Conservation (phyloP, 2,329 filamentous ascomycete genomes). For the Aureobasidium sp. region DNA sequence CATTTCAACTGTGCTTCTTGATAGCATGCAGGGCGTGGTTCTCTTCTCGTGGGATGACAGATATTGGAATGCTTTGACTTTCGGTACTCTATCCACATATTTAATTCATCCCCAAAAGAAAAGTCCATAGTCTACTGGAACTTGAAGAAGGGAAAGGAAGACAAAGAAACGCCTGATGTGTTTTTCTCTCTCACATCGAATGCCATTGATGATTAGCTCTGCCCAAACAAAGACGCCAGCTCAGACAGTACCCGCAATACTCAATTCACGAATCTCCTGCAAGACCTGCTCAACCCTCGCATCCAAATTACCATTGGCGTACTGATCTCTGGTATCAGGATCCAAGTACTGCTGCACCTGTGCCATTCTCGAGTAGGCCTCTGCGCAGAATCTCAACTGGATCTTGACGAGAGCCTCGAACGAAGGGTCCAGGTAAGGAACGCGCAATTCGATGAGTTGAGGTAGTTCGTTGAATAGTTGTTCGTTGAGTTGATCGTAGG, state of each 20-base stretch:
- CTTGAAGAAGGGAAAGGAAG: background rate
- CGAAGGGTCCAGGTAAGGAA: constrained; percentile 96
- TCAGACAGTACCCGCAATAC: constrained; percentile 81
- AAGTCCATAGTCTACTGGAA: background rate
- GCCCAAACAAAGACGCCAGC: too few species aligned
- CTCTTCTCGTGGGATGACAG: too few species aligned
- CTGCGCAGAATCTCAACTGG: constrained; percentile 96
- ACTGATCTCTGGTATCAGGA: constrained; percentile 94
- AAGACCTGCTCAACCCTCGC: constrained; percentile 93
- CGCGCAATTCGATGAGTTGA: constrained; percentile 95
- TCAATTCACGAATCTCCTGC: constrained; percentile 97
- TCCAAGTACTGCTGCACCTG: constrained; percentile 99
- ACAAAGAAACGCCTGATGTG: constrained; percentile 15
- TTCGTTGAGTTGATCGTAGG: constrained; percentile 98
- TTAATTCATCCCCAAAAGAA: constrained; percentile 1
- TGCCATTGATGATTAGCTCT: constrained; percentile 17
- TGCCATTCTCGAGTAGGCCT: constrained; percentile 98
- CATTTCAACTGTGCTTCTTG: too few species aligned
- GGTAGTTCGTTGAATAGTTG: constrained; percentile 94
- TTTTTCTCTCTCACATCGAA: background rate
- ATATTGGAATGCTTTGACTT: background rate
- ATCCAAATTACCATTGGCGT: constrained; percentile 93
- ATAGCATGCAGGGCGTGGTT: too few species aligned
- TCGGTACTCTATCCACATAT: background rate
- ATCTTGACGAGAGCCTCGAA: constrained; percentile 99